phyloP scores from a whole-genome alignment of 1,284 basidiomycete species.

The Fistulina hepatica region DNA sequence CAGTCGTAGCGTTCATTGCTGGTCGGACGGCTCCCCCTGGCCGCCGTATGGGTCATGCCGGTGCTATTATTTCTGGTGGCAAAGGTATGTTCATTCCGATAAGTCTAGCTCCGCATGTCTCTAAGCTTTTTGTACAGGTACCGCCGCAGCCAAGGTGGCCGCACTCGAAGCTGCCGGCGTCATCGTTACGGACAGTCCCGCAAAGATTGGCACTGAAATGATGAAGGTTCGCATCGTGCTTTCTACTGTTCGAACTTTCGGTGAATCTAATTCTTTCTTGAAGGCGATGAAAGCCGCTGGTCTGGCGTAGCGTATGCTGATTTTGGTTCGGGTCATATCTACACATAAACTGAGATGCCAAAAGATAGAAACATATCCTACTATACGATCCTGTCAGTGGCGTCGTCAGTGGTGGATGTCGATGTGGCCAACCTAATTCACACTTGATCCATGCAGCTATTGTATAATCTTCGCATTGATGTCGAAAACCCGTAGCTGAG shows the following conservation, averaged over 20 bases:
- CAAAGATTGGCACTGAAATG: slow-evolving; percentile 84
- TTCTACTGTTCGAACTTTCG: too few relatives aligned
- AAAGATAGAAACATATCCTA: too few relatives aligned
- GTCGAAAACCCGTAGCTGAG: too few relatives aligned
- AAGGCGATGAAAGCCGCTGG: slow-evolving; percentile 82
- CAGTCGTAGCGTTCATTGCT: slow-evolving; percentile 97
- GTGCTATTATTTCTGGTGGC: slow-evolving; percentile 96
- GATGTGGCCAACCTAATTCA: too few relatives aligned
- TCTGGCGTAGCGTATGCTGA: slow-evolving; percentile 66
- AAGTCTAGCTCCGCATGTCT: slow-evolving; percentile 1
- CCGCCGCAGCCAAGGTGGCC: slow-evolving; percentile 90
- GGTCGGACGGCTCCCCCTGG: slow-evolving; percentile 97
- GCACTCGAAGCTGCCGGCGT: slow-evolving; percentile 93
- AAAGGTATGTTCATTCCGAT: slow-evolving; percentile 51
- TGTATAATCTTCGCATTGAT: too few relatives aligned
- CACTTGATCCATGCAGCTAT: too few relatives aligned
- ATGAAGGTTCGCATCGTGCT: too few relatives aligned
- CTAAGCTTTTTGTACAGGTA: slow-evolving; percentile 36
- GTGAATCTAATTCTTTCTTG: too few relatives aligned
- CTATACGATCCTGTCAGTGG: too few relatives aligned
- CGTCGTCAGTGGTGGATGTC: too few relatives aligned
- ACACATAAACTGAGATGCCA: slow-evolving; percentile 4
- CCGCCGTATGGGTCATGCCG: slow-evolving; percentile 96
- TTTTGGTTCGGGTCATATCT: slow-evolving; percentile 9
- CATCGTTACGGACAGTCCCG: slow-evolving; percentile 93